A percentile compares a stretch with the other conserved stretches of the same genome.
These are phyloP conservation scores for Rhizophora apiculata DNA, from an alignment of 345 rosid genomes.

Conservation along the genomic window DNA sequence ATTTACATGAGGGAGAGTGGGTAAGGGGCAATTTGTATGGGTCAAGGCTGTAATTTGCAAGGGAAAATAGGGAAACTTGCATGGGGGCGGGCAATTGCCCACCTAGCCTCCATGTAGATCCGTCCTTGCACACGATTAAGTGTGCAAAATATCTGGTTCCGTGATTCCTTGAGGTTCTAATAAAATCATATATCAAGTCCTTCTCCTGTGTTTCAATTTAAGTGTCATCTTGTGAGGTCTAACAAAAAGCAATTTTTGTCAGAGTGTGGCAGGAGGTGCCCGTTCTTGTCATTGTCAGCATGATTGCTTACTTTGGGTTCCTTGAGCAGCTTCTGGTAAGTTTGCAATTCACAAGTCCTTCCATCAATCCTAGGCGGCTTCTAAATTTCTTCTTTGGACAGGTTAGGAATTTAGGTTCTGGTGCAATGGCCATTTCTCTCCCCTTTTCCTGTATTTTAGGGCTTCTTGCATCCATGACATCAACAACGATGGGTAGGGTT, in stretches of 20 bases:
- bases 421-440: constrained; percentile 88
- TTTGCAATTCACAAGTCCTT: not conserved
- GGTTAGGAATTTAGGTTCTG: constrained; percentile 71
- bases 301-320: constrained; percentile 95
- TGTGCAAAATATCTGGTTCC: not conserved
- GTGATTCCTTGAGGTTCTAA: not conserved
- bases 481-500: constrained; percentile 82
- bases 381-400: constrained; percentile 25
- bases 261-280: constrained; percentile 99
- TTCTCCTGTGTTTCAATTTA: not conserved
- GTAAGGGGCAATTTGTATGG: too few relatives aligned
- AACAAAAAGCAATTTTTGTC: constrained; percentile 16
- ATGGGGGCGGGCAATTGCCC: too few relatives aligned
- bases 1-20: too few relatives aligned
- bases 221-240: constrained; percentile 1
- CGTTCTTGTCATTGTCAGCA: constrained; percentile 79
- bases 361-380: constrained; percentile 5
- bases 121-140: too few relatives aligned
- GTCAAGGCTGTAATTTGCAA: too few relatives aligned
- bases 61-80: too few relatives aligned
- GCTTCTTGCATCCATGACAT: constrained; percentile 85
- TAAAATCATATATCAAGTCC: not conserved
- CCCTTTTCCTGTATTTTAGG: constrained; percentile 93
- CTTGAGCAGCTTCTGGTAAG: constrained; percentile 96
- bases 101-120: too few relatives aligned